Evolutionary conservation across 352 stramenopile genomes (phyloP), one percentile per base, ranked within the genome.

Genomic region (Globisporangium polare): DNA sequence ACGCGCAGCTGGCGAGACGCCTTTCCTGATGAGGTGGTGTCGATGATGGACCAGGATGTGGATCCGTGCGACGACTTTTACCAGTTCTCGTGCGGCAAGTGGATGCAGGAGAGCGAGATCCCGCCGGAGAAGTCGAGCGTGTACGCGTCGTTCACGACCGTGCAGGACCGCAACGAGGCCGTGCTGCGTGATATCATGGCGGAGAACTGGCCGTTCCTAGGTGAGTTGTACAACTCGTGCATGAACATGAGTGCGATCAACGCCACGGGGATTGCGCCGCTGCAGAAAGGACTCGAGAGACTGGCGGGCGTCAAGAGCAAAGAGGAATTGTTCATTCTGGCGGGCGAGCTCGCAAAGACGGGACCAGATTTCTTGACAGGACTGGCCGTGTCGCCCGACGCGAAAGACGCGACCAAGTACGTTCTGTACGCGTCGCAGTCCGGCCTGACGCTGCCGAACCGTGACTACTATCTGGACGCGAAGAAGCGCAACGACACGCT

Each of bases 381-480:
- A 0, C 73, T 97, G 12, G 69, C 72, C 10, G 81, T 94, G 0
- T 66, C 75, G 42, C 77, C 90, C 0, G 91, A 98, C 71, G 86
- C 92, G 0, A 88, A 88, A 53, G 84, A 97, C 53, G 85, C 80
- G 9, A 88, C 89, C 15, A 79, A 79, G 45, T 92, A 94, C 53
- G 78, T 90, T 20, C 63, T 91, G 20, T 92, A 97, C 62, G 70
- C 95, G 5, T 86, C 73, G 17, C 92, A 98, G 63, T 77, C 47
- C 2, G 83, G 93, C 0, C 74, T 98, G n/a, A 84, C 80, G 37
- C 68, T 99, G 12, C 92, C 92, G 0, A 89, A 97, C 66, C 80
- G 75, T 3, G 72, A 96, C 66, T 98, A 98, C 62, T 98, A 98
- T 67, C 78, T 97, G 51, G 88, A 98, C 62, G 65, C 78, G 2